These are phyloP conservation scores for Phytophthora pisi DNA, from an alignment of 352 stramenopile species.

Conservation along the genomic window DNA sequence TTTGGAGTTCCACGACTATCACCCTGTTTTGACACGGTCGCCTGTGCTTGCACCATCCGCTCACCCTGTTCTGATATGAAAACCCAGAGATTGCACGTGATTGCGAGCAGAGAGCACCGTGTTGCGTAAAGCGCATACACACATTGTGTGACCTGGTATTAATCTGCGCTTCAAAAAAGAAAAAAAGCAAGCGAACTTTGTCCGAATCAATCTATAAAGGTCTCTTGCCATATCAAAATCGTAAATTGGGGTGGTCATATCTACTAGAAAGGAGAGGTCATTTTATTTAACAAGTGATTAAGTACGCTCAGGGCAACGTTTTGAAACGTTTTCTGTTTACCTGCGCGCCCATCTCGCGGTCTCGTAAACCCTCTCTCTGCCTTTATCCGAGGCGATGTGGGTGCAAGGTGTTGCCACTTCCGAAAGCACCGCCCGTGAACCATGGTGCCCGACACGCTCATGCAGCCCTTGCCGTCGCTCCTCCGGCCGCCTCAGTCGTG, in stretches of 20 bases:
- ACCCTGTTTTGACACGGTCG: not conserved
- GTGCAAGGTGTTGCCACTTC: slow-evolving; percentile 11
- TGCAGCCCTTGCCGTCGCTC: slow-evolving; percentile 22
- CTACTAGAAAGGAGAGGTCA: no score
- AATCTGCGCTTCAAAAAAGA: no score
- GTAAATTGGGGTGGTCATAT: no score
- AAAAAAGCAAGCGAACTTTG: no score
- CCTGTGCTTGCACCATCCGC: no score
- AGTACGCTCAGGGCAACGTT: not conserved
- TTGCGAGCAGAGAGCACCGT: not conserved
- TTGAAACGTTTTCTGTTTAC: slow-evolving; percentile 1
- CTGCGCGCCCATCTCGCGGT: not conserved
- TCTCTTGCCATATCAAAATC: no score
- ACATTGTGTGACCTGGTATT: not conserved
- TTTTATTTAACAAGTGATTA: not conserved
- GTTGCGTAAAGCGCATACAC: not conserved
- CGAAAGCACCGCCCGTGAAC: slow-evolving; percentile 8
- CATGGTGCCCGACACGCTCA: slow-evolving; percentile 29
- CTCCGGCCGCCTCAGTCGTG: not conserved
- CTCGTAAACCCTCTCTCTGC: not conserved
- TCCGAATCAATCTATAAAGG: no score
- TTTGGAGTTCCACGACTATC: not conserved
- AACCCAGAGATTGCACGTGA: not conserved
- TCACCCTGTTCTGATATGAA: not conserved
- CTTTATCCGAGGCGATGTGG: not conserved